Evolutionary conservation across 1,284 basidiomycete species (phyloP), one percentile per base, ranked within the genome.

Genomic region (Trichosporon asahii): DNA sequence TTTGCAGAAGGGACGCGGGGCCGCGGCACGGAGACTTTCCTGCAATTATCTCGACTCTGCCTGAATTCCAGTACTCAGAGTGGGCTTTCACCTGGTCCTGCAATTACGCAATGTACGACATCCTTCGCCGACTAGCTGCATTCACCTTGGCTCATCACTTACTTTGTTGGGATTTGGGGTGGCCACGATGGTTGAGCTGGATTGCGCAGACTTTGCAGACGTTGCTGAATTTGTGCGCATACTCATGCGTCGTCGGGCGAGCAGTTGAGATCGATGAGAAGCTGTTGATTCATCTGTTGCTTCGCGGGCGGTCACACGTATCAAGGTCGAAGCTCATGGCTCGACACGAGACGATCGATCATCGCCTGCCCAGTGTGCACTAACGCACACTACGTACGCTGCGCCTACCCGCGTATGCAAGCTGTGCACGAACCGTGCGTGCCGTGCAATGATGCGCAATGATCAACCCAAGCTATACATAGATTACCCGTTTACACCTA

Each of bases 391-490:
- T 44, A 53, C 49, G 12, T 9, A 53, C 1, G 21, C 40, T 18
- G 18, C 2, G 18, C 23, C 49, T 11, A 21, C 21, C 12, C 21
- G 49, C 21, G 49, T 9, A 4, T 25, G 8, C n/a, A 53, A 25
- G 49, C 49, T n/a, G 49, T 53, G 49, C 49, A 53, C 21, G 49
- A 53, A 25, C 49, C 49, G 21, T 49, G 46, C 46, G 7, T 49
- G 46, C 14, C 21, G 46, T 21, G 49, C 57, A 31, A 31, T n/a
- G 27, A 61, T 61, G 18, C 23, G 27, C 57, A 61, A 2, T 11
- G 27, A 61, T 61, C 57, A 61, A 61, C 57, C 33, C 27, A 27
- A 29, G 27, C n/a, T n/a, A 61, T 61, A 31, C 57, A 61, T 61
- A 31, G 57, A 18, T 61, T 23, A 31, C 7, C 40, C 15, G 18